Conservation (phyloP, 495 filamentous ascomycete genomes). For the Neurospora sp. region DNA sequence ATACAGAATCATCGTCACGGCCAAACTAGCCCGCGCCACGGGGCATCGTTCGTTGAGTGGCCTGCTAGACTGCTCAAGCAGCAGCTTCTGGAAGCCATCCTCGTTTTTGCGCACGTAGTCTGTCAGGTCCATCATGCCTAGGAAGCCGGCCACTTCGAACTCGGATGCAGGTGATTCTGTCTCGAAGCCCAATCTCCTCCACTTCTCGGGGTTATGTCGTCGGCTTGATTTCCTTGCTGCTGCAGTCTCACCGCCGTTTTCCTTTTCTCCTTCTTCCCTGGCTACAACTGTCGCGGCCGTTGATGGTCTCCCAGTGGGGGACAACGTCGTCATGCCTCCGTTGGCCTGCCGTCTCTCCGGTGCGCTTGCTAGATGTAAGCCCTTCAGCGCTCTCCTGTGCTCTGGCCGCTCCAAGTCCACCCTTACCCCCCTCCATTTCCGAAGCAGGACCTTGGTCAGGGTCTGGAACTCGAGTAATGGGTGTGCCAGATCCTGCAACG, state of each 20-base stretch:
- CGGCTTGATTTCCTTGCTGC: slow-evolving; percentile 28
- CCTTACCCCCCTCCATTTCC: slow-evolving; percentile 81
- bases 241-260: not conserved
- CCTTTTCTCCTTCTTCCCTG: not conserved
- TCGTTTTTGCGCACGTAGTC: slow-evolving; percentile 88
- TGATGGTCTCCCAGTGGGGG: slow-evolving; percentile 12
- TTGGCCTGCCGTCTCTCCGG: slow-evolving; percentile 43
- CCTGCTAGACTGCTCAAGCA: slow-evolving; percentile 80
- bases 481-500: slow-evolving; percentile 86
- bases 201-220: slow-evolving; percentile 83
- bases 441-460: slow-evolving; percentile 78
- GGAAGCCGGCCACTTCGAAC: slow-evolving; percentile 76
- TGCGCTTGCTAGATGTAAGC: slow-evolving; percentile 72
- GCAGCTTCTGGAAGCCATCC: slow-evolving; percentile 81
- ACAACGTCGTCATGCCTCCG: slow-evolving; percentile 12
- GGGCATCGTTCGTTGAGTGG: slow-evolving; percentile 69
- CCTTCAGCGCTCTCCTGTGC: slow-evolving; percentile 78
- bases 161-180: slow-evolving; percentile 76
- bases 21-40: slow-evolving; percentile 76
- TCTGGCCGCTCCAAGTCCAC: slow-evolving; percentile 82
- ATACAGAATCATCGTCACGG: slow-evolving; percentile 79
- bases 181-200: slow-evolving; percentile 86
- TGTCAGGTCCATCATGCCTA: slow-evolving; percentile 96
- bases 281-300: not conserved
- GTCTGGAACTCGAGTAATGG: slow-evolving; percentile 92